Conservation (phyloP, 108 stramenopile species). For the Cylindrotheca fusiformis region DNA sequence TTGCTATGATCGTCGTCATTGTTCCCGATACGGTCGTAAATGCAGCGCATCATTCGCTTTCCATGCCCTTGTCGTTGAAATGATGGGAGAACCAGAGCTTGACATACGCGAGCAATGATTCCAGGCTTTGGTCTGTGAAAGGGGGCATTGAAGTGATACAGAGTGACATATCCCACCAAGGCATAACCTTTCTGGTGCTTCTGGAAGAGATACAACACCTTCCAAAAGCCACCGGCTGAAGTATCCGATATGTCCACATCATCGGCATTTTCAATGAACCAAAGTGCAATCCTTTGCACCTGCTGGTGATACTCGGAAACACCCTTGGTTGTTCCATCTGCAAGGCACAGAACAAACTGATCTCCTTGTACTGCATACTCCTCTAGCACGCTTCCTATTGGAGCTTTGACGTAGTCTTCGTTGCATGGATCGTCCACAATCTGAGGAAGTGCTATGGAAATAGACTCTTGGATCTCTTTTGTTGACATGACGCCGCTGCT, state of each 20-base stretch:
- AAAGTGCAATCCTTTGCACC: conserved; percentile 65
- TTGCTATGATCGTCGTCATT: neutral
- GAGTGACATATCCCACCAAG: conserved; percentile 69
- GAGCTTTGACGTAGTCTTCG: conserved; percentile 22
- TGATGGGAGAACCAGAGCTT: conserved; percentile 70
- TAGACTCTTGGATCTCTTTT: conserved; percentile 57
- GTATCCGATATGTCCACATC: conserved; percentile 47
- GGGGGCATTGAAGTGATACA: conserved; percentile 73
- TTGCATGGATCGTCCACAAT: conserved; percentile 1
- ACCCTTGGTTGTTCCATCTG: conserved; percentile 39
- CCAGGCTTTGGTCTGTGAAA: conserved; percentile 78
- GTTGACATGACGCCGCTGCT: too few relatives aligned
- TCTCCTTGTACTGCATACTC: conserved; percentile 20
- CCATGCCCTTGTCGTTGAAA: conserved; percentile 85
- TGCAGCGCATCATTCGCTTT: conserved; percentile 44
- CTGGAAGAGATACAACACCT: conserved; percentile 70
- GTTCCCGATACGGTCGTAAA: conserved; percentile 35
- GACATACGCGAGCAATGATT: conserved; percentile 66
- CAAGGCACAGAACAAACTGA: conserved; percentile 62
- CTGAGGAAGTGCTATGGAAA: conserved; percentile 18
- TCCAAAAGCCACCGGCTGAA: conserved; percentile 61
- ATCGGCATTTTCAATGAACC: conserved; percentile 79
- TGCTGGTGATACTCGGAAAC: conserved; percentile 53
- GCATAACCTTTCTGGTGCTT: conserved; percentile 51
- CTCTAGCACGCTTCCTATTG: conserved; percentile 25